Evolutionary conservation across 352 stramenopile species (phyloP).

Genomic region (Stramenopiles sp.): DNA sequence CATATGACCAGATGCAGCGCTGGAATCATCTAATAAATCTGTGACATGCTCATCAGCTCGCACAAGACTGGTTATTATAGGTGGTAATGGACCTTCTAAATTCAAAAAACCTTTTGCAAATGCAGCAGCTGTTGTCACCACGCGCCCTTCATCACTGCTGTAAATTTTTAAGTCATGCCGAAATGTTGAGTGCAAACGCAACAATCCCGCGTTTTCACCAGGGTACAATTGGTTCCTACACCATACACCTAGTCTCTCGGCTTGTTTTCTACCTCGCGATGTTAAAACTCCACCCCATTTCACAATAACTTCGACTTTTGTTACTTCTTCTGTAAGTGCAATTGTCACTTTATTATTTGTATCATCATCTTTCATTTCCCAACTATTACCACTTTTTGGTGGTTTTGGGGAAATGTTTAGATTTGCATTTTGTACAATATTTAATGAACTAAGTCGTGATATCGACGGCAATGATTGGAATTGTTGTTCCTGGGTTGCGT

Average conservation of each 20-base stretch:
- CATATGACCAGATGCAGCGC: background rate
- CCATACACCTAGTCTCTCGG: conserved; percentile 69
- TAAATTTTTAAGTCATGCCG: conserved; percentile 99
- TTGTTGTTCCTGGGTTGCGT: background rate
- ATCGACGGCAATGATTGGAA: too few relatives aligned
- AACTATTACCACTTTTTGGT: too few relatives aligned
- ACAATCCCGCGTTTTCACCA: conserved; percentile 70
- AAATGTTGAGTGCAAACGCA: conserved; percentile 96
- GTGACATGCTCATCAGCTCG: background rate
- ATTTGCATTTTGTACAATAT: too few relatives aligned
- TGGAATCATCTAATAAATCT: background rate
- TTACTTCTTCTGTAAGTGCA: conserved; percentile 26
- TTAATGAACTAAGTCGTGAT: too few relatives aligned
- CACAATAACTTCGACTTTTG: conserved; percentile 89
- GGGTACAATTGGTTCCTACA: conserved; percentile 59
- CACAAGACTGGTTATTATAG: conserved; percentile 91
- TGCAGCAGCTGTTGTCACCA: conserved; percentile 98
- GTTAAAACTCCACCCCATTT: conserved; percentile 99
- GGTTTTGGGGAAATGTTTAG: too few relatives aligned
- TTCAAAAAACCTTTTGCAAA: conserved; percentile 98
- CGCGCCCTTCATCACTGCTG: conserved; percentile 91
- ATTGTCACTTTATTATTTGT: too few relatives aligned
- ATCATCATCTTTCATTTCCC: too few relatives aligned
- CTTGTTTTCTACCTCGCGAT: conserved; percentile 85
- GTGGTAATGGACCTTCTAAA: conserved; percentile 92